Conservation (phyloP, 176 grass and related monocot species). For the Eleusine coracana region DNA sequence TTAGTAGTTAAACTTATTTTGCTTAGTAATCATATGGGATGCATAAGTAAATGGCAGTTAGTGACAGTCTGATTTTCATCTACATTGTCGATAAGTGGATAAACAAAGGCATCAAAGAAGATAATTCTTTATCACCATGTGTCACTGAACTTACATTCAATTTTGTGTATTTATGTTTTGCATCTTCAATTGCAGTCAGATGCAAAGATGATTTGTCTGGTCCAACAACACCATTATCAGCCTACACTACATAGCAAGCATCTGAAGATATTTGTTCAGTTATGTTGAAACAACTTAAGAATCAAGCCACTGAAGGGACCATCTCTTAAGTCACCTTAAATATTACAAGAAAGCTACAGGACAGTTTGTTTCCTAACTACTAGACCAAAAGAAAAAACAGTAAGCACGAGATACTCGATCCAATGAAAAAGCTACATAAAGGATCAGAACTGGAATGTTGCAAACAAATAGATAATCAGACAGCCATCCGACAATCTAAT, state of each 20-base stretch:
- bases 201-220: conserved; percentile 83
- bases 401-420: background rate
- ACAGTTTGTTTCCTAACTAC: background rate
- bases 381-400: conserved; percentile 25
- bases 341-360: background rate
- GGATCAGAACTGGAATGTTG: conserved; percentile 26
- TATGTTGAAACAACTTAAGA: background rate
- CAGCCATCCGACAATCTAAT: background rate
- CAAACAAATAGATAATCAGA: conserved; percentile 34
- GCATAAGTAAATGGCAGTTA: conserved; percentile 73
- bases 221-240: too few relatives aligned
- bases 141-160: conserved; percentile 66
- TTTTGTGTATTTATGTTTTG: conserved; percentile 96
- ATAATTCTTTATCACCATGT: background rate
- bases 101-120: conserved; percentile 1
- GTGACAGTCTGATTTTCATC: conserved; percentile 92
- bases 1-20: conserved; percentile 48
- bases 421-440: background rate
- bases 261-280: background rate
- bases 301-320: background rate
- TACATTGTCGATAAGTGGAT: conserved; percentile 80
- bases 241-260: too few relatives aligned
- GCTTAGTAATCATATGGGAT: conserved; percentile 43
- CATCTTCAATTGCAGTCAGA: conserved; percentile 96
- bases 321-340: background rate